Percentiles rank a stretch among this genome's conserved stretches.
Evolutionary conservation across 129 eudicot species (phyloP).

Genomic region (Saussurea involucrata): DNA sequence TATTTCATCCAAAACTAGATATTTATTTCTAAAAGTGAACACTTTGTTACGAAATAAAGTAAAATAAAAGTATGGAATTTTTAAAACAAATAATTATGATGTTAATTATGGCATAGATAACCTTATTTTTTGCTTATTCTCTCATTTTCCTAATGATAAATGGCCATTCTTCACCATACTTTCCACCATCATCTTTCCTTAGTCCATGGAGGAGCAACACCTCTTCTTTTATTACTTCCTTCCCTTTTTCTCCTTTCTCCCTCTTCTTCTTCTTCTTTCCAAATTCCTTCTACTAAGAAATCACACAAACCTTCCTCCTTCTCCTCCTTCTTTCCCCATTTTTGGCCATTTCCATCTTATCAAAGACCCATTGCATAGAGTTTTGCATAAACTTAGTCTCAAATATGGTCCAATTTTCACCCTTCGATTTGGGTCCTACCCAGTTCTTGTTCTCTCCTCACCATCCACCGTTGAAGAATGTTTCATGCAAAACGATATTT

Average conservation of each 20-base stretch:
- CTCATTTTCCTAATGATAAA: slow-evolving; percentile 11
- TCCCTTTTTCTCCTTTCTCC: slow-evolving; percentile 16
- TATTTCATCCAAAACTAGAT: too few species aligned
- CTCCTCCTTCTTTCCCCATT: slow-evolving; percentile 23
- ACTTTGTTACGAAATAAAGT: too few species aligned
- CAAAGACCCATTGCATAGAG: slow-evolving; percentile 18
- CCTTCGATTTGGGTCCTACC: slow-evolving; percentile 20
- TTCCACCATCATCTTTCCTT: slow-evolving; percentile 20
- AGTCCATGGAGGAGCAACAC: slow-evolving; percentile 32
- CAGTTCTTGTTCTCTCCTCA: slow-evolving; percentile 22
- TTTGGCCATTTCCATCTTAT: slow-evolving; percentile 30
- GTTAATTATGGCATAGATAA: slow-evolving; percentile 1
- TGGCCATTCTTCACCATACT: neutral
- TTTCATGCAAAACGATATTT: slow-evolving; percentile 1
- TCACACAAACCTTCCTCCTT: slow-evolving; percentile 27
- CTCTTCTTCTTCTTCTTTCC: slow-evolving; percentile 17
- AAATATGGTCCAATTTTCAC: slow-evolving; percentile 27
- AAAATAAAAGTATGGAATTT: too few species aligned
- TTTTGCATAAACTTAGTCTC: slow-evolving; percentile 7
- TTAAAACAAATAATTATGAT: neutral
- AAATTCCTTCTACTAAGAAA: slow-evolving; percentile 12
- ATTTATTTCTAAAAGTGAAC: too few species aligned
- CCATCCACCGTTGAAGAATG: slow-evolving; percentile 21
- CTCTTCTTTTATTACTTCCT: slow-evolving; percentile 19
- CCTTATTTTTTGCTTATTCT: slow-evolving; percentile 15